Evolutionary conservation across 2,329 filamentous ascomycete species (phyloP), one percentile per base, ranked within the genome.

Genomic region (Phoma sp.): DNA sequence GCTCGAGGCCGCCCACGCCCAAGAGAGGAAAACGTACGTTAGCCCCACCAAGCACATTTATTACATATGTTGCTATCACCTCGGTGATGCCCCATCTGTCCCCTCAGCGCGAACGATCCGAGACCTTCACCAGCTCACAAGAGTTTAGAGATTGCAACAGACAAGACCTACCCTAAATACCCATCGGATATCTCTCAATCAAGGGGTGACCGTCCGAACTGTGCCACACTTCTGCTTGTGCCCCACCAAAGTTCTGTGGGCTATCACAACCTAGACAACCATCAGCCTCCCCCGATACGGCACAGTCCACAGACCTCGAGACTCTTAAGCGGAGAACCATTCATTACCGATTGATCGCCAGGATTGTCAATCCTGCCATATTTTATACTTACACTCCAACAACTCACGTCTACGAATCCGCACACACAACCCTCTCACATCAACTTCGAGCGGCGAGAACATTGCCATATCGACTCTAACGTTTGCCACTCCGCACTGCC

Each of bases 61-160:
- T 49, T 48, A 40, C 46, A 45, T 47, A 38, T 45, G 56, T 73
- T 73, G 66, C 63, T 61, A 60, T 57, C 60, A 53, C 61, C 59
- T 62, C 66, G 64, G 70, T 61, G 61, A 72, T 73, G 71, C 74
- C 70, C 72, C 61, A 58, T 62, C 61, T 69, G 65, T 71, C 67
- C 63, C 52, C 61, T 42, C 64, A 66, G 62, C 58, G 64, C 53
- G 59, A 62, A 63, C 64, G 60, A 48, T 49, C 60, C 42, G 68
- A 71, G 57, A 61, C 64, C 37, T 64, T 63, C 48, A 69, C 65
- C 56, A 69, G 69, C 69, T 74, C 69, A 74, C 70, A 64, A 56
- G 68, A 62, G 61, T 61, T 64, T 53, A 74, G 72, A 63, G 67
- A 65, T 53, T 61, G 62, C 56, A 60, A 63, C 60, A 61, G 68